Evolutionary conservation across 495 filamentous ascomycete genomes (phyloP).

Genomic region (Cryomyces antarcticus): DNA sequence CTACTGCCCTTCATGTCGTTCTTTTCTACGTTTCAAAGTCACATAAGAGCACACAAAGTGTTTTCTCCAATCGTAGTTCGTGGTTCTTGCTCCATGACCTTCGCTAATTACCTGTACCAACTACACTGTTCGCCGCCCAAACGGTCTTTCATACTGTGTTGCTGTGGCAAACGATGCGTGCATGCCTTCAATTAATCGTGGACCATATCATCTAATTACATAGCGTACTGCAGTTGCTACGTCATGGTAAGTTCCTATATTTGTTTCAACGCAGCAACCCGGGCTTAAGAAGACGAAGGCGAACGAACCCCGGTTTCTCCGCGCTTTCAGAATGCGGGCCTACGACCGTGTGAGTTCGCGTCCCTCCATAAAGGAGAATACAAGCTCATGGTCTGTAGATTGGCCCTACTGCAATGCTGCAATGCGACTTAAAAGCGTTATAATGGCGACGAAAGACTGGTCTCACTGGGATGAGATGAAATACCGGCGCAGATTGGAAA

Average conservation of each 20-base stretch:
- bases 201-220: too few relatives aligned
- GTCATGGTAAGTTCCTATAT: too few relatives aligned
- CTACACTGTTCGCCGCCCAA: too few relatives aligned
- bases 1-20: too few relatives aligned
- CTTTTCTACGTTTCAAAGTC: not conserved
- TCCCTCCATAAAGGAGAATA: not conserved
- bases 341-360: constrained; percentile 38
- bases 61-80: not conserved
- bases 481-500: constrained; percentile 65
- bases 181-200: too few relatives aligned
- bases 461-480: constrained; percentile 45
- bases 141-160: too few relatives aligned
- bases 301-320: constrained; percentile 73
- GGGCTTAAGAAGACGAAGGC: constrained; percentile 29
- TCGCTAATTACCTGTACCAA: too few relatives aligned
- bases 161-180: too few relatives aligned
- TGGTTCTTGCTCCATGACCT: constrained; percentile 37
- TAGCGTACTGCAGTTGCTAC: too few relatives aligned
- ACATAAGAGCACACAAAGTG: not conserved
- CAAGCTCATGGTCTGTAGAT: constrained; percentile 20
- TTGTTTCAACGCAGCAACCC: too few relatives aligned
- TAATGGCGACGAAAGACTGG: constrained; percentile 33
- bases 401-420: constrained; percentile 88
- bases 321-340: constrained; percentile 77
- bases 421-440: constrained; percentile 46